A percentile compares a stretch with the other conserved stretches of the same genome.
These are phyloP conservation scores for Cryptosporidium andersoni DNA, from an alignment of 169 alveolate genomes.

Conservation along the genomic window DNA sequence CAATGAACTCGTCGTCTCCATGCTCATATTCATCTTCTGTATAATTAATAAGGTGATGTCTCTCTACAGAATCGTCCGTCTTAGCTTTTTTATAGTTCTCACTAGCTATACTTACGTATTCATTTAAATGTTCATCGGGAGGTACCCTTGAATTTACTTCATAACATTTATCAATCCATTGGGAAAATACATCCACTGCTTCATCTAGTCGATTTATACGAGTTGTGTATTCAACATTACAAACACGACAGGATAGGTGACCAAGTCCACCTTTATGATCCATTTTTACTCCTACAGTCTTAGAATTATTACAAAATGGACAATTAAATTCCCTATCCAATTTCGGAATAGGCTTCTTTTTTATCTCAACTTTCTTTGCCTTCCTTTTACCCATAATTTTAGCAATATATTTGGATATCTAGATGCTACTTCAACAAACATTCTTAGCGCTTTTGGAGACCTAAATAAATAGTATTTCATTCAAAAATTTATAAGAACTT, in stretches of 20 bases:
- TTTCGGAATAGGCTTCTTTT: slow-evolving; percentile 81
- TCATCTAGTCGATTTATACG: slow-evolving; percentile 82
- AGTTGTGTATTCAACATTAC: slow-evolving; percentile 84
- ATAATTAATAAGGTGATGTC: neutral
- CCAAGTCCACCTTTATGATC: slow-evolving; percentile 74
- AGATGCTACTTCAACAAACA: neutral
- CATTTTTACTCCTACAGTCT: slow-evolving; percentile 89
- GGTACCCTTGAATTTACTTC: slow-evolving; percentile 73
- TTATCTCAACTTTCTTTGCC: slow-evolving; percentile 76
- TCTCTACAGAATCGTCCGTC: neutral
- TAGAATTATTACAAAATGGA: slow-evolving; percentile 91
- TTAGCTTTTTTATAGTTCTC: neutral
- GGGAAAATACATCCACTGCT: slow-evolving; percentile 89
- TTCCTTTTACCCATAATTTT: slow-evolving; percentile 83
- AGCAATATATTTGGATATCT: neutral
- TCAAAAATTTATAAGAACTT: too few relatives aligned
- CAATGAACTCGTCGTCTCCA: neutral
- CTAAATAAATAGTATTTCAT: too few relatives aligned
- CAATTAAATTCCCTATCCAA: slow-evolving; percentile 92
- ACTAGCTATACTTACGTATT: neutral
- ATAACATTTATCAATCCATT: slow-evolving; percentile 90
- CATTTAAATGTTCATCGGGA: neutral
- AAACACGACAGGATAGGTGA: slow-evolving; percentile 84
- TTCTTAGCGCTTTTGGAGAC: too few relatives aligned
- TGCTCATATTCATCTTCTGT: neutral